Evolutionary conservation across 2,329 filamentous ascomycete species (phyloP).

Genomic region (Gnomoniopsis sp.): DNA sequence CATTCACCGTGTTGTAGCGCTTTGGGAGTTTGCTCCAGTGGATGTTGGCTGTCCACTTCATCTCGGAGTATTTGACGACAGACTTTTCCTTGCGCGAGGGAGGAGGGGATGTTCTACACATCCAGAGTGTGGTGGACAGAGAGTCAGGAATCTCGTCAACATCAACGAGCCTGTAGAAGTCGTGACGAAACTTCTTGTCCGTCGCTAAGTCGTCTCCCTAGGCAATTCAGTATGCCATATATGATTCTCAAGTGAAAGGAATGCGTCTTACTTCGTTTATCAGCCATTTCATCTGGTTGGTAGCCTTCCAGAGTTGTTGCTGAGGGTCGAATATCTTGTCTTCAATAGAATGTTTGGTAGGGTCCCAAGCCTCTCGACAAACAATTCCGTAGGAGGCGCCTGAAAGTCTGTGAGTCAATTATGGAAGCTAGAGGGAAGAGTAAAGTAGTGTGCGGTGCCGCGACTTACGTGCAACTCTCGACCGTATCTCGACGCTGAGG

Average conservation of each 20-base stretch:
- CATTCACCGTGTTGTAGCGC: background rate
- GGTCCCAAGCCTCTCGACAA: background rate
- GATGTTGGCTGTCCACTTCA: conserved; percentile 15
- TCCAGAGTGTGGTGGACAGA: background rate
- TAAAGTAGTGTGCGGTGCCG: too few species aligned
- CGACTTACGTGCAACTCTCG: conserved; percentile 14
- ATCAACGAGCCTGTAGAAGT: background rate
- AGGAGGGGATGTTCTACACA: background rate
- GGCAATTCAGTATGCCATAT: background rate
- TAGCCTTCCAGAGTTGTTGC: background rate
- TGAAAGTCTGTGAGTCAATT: too few species aligned
- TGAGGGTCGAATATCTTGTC: conserved; percentile 2
- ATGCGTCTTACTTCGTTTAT: background rate
- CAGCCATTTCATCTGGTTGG: conserved; percentile 19
- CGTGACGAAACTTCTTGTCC: background rate
- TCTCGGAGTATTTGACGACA: background rate
- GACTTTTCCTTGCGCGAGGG: conserved; percentile 1
- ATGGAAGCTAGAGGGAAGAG: too few species aligned
- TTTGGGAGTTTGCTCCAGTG: conserved; percentile 4
- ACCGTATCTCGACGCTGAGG: background rate
- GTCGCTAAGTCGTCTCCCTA: conserved; percentile 4
- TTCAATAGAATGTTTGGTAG: background rate
- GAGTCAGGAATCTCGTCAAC: background rate
- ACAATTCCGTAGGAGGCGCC: conserved; percentile 14
- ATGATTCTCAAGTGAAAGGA: background rate